Evolutionary conservation across 805 yeast species (phyloP).

Genomic region (Suhomyces prunicola): DNA sequence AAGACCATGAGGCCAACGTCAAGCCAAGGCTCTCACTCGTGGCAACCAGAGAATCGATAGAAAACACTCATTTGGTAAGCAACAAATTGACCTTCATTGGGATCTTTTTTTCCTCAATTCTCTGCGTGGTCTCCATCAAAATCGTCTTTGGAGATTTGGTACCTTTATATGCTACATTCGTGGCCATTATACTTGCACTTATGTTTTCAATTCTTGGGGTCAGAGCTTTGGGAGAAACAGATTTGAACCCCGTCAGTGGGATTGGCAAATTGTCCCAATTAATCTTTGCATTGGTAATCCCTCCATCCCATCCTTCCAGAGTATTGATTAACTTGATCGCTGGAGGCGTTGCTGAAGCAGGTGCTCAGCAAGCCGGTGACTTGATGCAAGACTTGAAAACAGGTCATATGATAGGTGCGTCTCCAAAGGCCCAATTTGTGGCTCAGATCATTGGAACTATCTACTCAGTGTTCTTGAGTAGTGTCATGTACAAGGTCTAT

Average conservation of each 20-base stretch:
- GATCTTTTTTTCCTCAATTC: constrained; percentile 56
- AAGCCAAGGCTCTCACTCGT: not conserved
- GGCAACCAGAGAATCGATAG: constrained; percentile 30
- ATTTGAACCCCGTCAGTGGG: constrained; percentile 93
- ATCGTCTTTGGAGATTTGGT: constrained; percentile 66
- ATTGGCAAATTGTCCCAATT: constrained; percentile 92
- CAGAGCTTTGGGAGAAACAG: constrained; percentile 94
- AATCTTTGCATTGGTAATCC: constrained; percentile 78
- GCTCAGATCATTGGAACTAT: constrained; percentile 88
- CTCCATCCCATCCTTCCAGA: constrained; percentile 70
- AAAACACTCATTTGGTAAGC: constrained; percentile 45
- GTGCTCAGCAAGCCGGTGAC: constrained; percentile 99
- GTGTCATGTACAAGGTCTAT: constrained; percentile 80
- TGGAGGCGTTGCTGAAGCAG: constrained; percentile 97
- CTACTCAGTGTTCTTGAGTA: constrained; percentile 77
- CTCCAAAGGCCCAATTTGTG: constrained; percentile 85
- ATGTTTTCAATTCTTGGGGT: constrained; percentile 83
- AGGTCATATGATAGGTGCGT: constrained; percentile 87
- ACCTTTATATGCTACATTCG: constrained; percentile 65
- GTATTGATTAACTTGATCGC: constrained; percentile 85
- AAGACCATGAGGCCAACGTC: not conserved
- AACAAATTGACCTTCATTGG: constrained; percentile 54
- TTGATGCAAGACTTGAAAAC: constrained; percentile 96
- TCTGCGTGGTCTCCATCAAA: constrained; percentile 65
- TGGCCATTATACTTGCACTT: constrained; percentile 73